These are phyloP conservation scores for Isatis lusitanica DNA, from an alignment of 441 rosid genomes.

Conservation along the genomic window DNA sequence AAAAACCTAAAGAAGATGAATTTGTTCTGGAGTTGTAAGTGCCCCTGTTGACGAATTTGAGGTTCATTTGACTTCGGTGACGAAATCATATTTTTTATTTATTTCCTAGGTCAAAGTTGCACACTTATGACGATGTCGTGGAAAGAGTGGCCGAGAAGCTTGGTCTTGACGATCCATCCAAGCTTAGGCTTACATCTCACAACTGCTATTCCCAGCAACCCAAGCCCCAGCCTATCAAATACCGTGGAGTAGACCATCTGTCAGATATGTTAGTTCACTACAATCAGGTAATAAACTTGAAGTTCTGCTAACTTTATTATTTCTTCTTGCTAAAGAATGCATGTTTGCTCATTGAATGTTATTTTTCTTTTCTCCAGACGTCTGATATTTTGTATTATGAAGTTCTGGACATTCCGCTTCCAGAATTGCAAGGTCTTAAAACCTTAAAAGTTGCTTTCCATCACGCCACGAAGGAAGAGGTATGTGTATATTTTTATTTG, in stretches of 20 bases:
- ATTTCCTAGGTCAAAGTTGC: slow-evolving; percentile 59
- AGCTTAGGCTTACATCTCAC: slow-evolving; percentile 74
- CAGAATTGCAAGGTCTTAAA: slow-evolving; percentile 74
- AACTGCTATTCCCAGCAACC: slow-evolving; percentile 85
- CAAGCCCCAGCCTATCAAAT: slow-evolving; percentile 77
- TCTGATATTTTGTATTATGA: slow-evolving; percentile 75
- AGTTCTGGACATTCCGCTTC: slow-evolving; percentile 76
- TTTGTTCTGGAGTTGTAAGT: slow-evolving; percentile 76
- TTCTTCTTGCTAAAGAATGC: slow-evolving; percentile 6
- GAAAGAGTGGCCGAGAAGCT: slow-evolving; percentile 63
- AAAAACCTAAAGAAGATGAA: slow-evolving; percentile 77
- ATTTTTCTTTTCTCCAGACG: slow-evolving; percentile 45
- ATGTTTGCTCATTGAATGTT: slow-evolving; percentile 26
- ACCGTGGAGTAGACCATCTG: slow-evolving; percentile 64
- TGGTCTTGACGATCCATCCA: slow-evolving; percentile 68
- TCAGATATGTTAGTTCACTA: slow-evolving; percentile 74
- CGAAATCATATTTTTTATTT: slow-evolving; percentile 1
- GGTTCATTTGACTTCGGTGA: slow-evolving; percentile 15
- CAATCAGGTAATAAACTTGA: slow-evolving; percentile 55
- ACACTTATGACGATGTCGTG: slow-evolving; percentile 75
- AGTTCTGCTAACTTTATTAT: slow-evolving; percentile 3
- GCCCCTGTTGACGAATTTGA: slow-evolving; percentile 10
- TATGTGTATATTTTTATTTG: slow-evolving; percentile 37
- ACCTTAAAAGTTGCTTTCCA: slow-evolving; percentile 74
- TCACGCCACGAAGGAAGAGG: slow-evolving; percentile 76